These are phyloP conservation scores for Ligustrum vulgare DNA, from an alignment of 257 asterid species.

Conservation along the genomic window DNA sequence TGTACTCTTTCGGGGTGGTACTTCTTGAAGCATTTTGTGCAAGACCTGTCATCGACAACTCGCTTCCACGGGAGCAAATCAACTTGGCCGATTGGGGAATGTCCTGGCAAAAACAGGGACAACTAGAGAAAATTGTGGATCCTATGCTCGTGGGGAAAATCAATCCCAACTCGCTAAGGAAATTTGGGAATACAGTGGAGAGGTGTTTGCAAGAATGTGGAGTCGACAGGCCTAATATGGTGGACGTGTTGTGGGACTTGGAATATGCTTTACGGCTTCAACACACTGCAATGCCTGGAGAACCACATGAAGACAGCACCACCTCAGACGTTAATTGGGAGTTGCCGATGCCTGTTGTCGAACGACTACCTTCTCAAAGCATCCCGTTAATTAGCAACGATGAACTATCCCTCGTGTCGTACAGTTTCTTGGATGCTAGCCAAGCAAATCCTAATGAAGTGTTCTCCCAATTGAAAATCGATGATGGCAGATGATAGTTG, in stretches of 20 bases:
- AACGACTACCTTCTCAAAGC: conserved; percentile 40
- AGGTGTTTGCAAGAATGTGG: conserved; percentile 52
- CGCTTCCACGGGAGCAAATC: conserved; percentile 38
- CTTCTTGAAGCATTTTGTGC: conserved; percentile 69
- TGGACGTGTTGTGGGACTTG: conserved; percentile 70
- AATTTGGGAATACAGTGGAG: conserved; percentile 47
- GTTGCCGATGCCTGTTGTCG: conserved; percentile 30
- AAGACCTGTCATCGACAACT: conserved; percentile 39
- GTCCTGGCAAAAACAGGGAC: conserved; percentile 38
- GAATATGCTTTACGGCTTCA: conserved; percentile 53
- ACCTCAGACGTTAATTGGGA: conserved; percentile 39
- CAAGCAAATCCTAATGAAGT: conserved; percentile 30
- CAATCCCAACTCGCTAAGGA: conserved; percentile 46
- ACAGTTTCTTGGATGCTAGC: conserved; percentile 9
- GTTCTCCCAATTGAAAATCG: conserved; percentile 38
- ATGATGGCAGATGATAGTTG: conserved; percentile 39
- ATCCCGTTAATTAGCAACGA: conserved; percentile 11
- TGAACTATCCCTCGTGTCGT: neutral
- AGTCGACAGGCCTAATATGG: conserved; percentile 53
- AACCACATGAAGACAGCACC: conserved; percentile 36
- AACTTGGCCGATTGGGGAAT: conserved; percentile 67
- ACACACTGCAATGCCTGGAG: conserved; percentile 23
- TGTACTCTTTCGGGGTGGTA: conserved; percentile 66
- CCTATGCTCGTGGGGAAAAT: conserved; percentile 49
- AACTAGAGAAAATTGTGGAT: conserved; percentile 45